Evolutionary conservation across 2,329 filamentous ascomycete genomes (phyloP).

Genomic region (Pleoardoris graminearum): DNA sequence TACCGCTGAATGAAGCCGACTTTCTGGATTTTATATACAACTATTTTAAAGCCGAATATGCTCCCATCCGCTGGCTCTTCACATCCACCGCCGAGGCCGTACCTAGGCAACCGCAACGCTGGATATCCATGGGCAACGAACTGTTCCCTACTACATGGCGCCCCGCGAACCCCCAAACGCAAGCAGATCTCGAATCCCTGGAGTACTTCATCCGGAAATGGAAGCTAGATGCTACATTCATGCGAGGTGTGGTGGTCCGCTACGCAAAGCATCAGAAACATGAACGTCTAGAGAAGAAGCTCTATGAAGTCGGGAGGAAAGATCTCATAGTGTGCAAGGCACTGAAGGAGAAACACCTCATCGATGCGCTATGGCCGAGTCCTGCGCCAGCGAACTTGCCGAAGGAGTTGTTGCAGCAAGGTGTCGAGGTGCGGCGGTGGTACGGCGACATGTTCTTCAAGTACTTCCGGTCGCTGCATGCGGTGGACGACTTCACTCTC

Average conservation of each 20-base stretch:
- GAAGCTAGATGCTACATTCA: conserved; percentile 38
- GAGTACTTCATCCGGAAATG: conserved; percentile 38
- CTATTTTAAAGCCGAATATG: conserved; percentile 46
- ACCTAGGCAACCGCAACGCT: conserved; percentile 34
- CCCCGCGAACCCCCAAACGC: conserved; percentile 43
- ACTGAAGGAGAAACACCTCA: conserved; percentile 44
- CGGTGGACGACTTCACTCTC: conserved; percentile 36
- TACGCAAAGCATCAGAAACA: conserved; percentile 42
- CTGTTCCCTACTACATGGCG: conserved; percentile 31
- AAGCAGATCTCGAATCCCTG: conserved; percentile 41
- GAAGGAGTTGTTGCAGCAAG: conserved; percentile 36
- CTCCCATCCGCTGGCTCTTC: conserved; percentile 41
- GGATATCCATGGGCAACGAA: conserved; percentile 41
- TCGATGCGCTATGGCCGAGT: conserved; percentile 42
- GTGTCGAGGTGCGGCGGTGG: conserved; percentile 40
- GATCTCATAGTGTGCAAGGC: conserved; percentile 44
- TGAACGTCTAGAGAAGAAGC: conserved; percentile 43
- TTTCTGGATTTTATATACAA: conserved; percentile 43
- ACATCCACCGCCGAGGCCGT: conserved; percentile 40
- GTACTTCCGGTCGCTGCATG: conserved; percentile 38
- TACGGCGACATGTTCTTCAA: conserved; percentile 46
- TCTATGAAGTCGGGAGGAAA: conserved; percentile 37
- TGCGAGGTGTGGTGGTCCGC: conserved; percentile 38
- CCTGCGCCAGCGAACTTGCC: conserved; percentile 32
- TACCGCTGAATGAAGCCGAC: conserved; percentile 37